These are phyloP conservation scores for Sarocladium kiliense DNA, from an alignment of 2,329 filamentous ascomycete species.

Conservation along the genomic window DNA sequence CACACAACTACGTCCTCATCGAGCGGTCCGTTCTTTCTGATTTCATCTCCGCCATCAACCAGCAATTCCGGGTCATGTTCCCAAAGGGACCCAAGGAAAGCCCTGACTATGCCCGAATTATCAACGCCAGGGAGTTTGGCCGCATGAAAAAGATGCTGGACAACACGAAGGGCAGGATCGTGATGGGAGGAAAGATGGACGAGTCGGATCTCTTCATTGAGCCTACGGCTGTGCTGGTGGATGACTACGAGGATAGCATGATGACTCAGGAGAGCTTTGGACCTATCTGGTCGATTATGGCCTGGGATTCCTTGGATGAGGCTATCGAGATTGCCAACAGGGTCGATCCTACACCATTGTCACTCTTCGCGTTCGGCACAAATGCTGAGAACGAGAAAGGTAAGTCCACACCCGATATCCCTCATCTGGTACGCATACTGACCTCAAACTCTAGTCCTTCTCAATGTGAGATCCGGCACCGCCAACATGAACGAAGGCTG, in stretches of 20 bases:
- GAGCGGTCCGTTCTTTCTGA: conserved; percentile 66
- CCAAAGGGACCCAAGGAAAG: conserved; percentile 76
- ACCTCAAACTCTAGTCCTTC: conserved; percentile 29
- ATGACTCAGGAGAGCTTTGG: conserved; percentile 85
- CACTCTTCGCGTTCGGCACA: conserved; percentile 79
- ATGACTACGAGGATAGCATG: conserved; percentile 66
- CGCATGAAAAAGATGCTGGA: conserved; percentile 92
- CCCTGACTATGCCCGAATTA: conserved; percentile 71
- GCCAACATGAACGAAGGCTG: conserved; percentile 46
- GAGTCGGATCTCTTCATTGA: conserved; percentile 78
- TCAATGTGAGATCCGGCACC: conserved; percentile 39
- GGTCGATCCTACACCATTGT: conserved; percentile 77
- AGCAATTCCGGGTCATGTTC: conserved; percentile 70
- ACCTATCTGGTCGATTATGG: conserved; percentile 79
- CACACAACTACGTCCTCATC: conserved; percentile 86
- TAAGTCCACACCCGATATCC: conserved; percentile 32
- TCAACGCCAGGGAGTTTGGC: conserved; percentile 74
- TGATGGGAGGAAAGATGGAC: conserved; percentile 82
- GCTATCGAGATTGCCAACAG: conserved; percentile 78
- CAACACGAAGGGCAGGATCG: conserved; percentile 72
- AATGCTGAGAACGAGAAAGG: conserved; percentile 71
- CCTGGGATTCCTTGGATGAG: conserved; percentile 75
- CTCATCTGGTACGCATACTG: background rate
- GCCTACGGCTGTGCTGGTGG: conserved; percentile 84
- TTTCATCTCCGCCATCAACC: conserved; percentile 71